Evolutionary conservation across 441 rosid genomes (phyloP).

Genomic region (Capsella rubella): DNA sequence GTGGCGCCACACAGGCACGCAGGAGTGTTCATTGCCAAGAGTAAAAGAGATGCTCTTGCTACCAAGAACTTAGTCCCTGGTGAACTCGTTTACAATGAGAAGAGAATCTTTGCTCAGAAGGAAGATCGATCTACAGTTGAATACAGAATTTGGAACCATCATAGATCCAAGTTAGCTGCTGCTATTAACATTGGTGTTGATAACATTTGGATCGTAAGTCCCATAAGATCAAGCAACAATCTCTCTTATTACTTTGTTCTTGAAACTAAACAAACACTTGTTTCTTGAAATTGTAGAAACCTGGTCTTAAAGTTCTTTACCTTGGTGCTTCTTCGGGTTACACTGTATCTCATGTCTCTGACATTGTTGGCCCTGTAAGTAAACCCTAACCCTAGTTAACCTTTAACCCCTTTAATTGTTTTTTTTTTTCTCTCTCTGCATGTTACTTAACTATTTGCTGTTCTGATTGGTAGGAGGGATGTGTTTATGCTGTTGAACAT

Average conservation of each 20-base stretch:
- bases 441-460: conserved; percentile 3
- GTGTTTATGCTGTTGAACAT: conserved; percentile 89
- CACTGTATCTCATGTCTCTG: conserved; percentile 90
- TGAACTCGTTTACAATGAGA: conserved; percentile 79
- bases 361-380: conserved; percentile 89
- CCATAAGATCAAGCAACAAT: background rate
- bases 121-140: conserved; percentile 80
- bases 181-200: background rate
- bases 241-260: background rate
- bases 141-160: conserved; percentile 44
- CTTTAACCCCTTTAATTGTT: too few species aligned
- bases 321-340: conserved; percentile 97
- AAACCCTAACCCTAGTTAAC: background rate
- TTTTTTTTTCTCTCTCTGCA: background rate
- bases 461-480: conserved; percentile 56
- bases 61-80: conserved; percentile 85
- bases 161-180: conserved; percentile 12
- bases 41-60: conserved; percentile 80
- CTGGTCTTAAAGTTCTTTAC: conserved; percentile 86
- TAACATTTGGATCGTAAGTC: conserved; percentile 14
- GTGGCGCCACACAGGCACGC: conserved; percentile 8
- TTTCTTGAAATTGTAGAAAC: conserved; percentile 55
- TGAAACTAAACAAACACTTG: background rate
- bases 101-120: conserved; percentile 74
- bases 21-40: conserved; percentile 57